These are phyloP conservation scores for Gossypium anomalum DNA, from an alignment of 345 rosid genomes.

Conservation along the genomic window DNA sequence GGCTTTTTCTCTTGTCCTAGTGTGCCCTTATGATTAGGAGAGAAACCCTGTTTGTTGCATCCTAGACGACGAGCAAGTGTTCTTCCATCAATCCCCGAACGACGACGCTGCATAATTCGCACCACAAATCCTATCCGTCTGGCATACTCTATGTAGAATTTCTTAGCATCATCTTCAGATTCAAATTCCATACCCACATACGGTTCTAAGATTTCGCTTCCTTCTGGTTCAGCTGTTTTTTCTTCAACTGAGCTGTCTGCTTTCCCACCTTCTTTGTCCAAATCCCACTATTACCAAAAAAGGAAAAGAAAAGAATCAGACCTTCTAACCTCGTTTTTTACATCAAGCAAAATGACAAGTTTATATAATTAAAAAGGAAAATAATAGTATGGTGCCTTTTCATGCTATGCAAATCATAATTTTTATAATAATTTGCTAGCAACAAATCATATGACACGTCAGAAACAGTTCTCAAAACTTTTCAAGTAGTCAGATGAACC, in stretches of 20 bases:
- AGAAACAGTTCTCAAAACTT: not conserved
- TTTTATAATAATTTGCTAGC: not conserved
- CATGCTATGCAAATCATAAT: not conserved
- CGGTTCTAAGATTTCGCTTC: constrained; percentile 44
- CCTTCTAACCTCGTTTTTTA: not conserved
- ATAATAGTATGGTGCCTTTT: not conserved
- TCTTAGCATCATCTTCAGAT: constrained; percentile 67
- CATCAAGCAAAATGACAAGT: not conserved
- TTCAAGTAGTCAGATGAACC: not conserved
- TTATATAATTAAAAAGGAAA: not conserved
- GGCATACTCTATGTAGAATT: constrained; percentile 62
- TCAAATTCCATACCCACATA: constrained; percentile 79
- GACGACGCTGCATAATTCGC: constrained; percentile 77
- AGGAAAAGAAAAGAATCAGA: constrained; percentile 5
- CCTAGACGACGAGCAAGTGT: constrained; percentile 82
- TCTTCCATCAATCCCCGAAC: constrained; percentile 69
- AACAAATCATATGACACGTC: not conserved
- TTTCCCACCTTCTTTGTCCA: constrained; percentile 31
- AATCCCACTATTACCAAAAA: constrained; percentile 44
- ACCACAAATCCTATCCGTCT: constrained; percentile 61
- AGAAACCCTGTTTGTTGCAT: constrained; percentile 82
- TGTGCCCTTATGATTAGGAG: constrained; percentile 40
- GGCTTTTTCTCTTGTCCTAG: constrained; percentile 51
- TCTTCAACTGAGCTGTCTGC: constrained; percentile 35
- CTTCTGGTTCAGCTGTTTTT: constrained; percentile 32